Percentiles rank a stretch among this genome's conserved stretches.
phyloP scores from a whole-genome alignment of 768 basidiomycete genomes.

The Boletus rubropictus region DNA sequence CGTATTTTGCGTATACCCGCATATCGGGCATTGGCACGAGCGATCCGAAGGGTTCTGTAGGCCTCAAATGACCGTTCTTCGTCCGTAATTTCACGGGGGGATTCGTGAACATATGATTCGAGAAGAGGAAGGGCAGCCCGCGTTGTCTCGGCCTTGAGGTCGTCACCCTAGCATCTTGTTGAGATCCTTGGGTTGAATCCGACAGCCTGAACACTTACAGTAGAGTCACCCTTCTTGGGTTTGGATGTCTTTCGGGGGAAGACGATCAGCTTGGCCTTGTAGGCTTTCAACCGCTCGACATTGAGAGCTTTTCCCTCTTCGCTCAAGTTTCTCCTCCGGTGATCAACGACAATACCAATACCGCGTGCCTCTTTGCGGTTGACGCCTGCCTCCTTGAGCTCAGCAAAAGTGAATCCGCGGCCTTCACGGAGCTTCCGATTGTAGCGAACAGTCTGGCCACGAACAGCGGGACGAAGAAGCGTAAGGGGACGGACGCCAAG shows the following conservation, averaged over 20 bases:
- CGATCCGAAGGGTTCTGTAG: slow-evolving; percentile 79
- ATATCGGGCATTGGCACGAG: slow-evolving; percentile 76
- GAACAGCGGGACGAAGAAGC: slow-evolving; percentile 94
- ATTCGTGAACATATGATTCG: slow-evolving; percentile 60
- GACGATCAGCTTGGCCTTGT: slow-evolving; percentile 89
- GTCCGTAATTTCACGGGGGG: slow-evolving; percentile 86
- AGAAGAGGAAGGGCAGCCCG: slow-evolving; percentile 65
- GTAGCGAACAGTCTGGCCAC: slow-evolving; percentile 94
- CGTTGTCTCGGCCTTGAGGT: slow-evolving; percentile 73
- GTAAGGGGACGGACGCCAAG: slow-evolving; percentile 89
- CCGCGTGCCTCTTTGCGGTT: slow-evolving; percentile 88
- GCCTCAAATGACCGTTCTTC: slow-evolving; percentile 89
- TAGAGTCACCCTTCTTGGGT: slow-evolving; percentile 92
- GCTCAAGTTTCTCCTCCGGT: slow-evolving; percentile 91
- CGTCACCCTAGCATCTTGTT: slow-evolving; percentile 55
- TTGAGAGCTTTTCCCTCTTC: slow-evolving; percentile 96
- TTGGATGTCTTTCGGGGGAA: slow-evolving; percentile 96
- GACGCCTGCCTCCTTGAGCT: slow-evolving; percentile 95
- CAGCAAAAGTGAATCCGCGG: slow-evolving; percentile 90
- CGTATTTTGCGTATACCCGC: slow-evolving; percentile 86
- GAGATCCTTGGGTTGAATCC: not conserved
- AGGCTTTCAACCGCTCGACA: slow-evolving; percentile 88
- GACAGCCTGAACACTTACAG: slow-evolving; percentile 45
- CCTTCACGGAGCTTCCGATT: slow-evolving; percentile 97
- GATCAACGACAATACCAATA: slow-evolving; percentile 94